Evolutionary conservation across 371 early-diverging fungal genomes (phyloP), one percentile per base, ranked within the genome.

Genomic region (Synchytrium microbalum): DNA sequence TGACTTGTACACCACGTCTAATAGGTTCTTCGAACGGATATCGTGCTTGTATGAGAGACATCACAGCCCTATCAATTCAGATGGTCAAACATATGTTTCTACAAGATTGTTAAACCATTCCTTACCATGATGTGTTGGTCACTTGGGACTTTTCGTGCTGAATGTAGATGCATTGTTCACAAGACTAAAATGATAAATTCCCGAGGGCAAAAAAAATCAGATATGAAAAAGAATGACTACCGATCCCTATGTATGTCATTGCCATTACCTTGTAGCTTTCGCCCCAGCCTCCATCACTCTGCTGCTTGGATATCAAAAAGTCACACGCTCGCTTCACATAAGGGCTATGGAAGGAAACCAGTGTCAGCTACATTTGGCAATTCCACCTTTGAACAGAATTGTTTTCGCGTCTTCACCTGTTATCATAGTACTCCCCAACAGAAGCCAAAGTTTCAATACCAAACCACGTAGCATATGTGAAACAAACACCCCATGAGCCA

Each of bases 401-500:
- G 58, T 33, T 54, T 13, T 23, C 5, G 57, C 19, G 14, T 32
- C 1, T 56, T 70, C 79, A 85, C 81, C 84, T 82, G 72, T 86
- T 93, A 23, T 86, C 78, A 69, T 95, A 97, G 57, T 67, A 79
- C 76, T 88, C 85, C 24, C 91, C 93, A 25, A 90, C 85, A 66
- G 88, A 87, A 13, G 91, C 86, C 68, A 97, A 72, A 68, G 88
- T 85, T 68, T 94, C 90, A 32, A 95, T 69, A 0, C 91, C 92
- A 85, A 97, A 97, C 89, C 92, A 86, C 46, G 88, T 84, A n/a
- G 93, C 96, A 70, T 97, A 97, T 1, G 96, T 96, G 67, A 92
- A 97, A 73, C 98, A 97, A 66, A 97, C 89, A 32, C 87, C 98
- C 98, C 98, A 97, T 32, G 87, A 80, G 16, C 98, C 98, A 72